Base-by-base conservation (phyloP, 768 basidiomycete genomes). In the Gautieria morchelliformis region DNA sequence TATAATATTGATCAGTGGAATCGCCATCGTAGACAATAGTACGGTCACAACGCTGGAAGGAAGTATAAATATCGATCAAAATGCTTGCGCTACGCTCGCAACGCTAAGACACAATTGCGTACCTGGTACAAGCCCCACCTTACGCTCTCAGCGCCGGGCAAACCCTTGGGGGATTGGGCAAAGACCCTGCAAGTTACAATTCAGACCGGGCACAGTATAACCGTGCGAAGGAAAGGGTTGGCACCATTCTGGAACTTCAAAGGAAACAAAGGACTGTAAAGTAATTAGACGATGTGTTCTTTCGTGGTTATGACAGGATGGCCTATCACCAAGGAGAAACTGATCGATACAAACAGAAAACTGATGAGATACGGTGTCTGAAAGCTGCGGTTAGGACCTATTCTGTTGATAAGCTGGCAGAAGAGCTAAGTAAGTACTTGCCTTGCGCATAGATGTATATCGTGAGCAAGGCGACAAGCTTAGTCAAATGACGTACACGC, bases 1-100 rank as follows among this genome's bases (percentile, higher is more conserved):
- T 74, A 67, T 81, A 22, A 27, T 42, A 55, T 15, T 44, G 35
- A 14, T 49, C 32, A 1, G 27, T 49, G 17, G 27, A 49, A 39
- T 35, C 10, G 51, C 20, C 35, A 33, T 52, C 56, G 30, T 57
- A 12, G 20, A 57, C 37, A 22, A 35, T 39, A 15, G 37, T 40
- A n/a, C 58, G 58, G 39, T 58, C 58, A 45, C 58, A 58, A 15
- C 58, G 50, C 56, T 57, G 20, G 27, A 22, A 20, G 22, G 19
- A 22, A 52, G 37, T 7, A 11, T 30, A 37, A 19, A 52, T 2
- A 39, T 14, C n/a, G 37, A 12, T 35, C 12, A 40, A 49, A 27
- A 5, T 27, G 17, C 48, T 24, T 37, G 37, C 8, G 51, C 33
- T 27, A 27, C n/a, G n/a, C n/a, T n/a, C n/a, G n/a, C n/a, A n/a